A percentile compares a stretch with the other conserved stretches of the same genome.
phyloP scores from a whole-genome alignment of 768 basidiomycete species.

The Kondoa subrosea region DNA sequence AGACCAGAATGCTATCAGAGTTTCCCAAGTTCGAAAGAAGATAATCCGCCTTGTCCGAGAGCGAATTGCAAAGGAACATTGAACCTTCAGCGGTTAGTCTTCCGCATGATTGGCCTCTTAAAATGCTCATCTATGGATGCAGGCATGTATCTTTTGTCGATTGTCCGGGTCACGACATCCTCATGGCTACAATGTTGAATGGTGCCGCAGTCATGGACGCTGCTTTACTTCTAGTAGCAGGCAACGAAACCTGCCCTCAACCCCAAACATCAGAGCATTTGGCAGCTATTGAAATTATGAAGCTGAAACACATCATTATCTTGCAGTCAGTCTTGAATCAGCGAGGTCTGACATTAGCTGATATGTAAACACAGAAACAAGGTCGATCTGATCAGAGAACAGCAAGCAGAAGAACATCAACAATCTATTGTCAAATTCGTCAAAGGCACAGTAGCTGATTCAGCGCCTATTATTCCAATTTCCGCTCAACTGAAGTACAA shows the following conservation, averaged over 20 bases:
- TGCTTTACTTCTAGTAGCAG: conserved; percentile 82
- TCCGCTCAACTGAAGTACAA: conserved; percentile 98
- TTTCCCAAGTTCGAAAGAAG: conserved; percentile 85
- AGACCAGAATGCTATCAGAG: conserved; percentile 87
- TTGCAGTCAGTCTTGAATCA: conserved; percentile 40
- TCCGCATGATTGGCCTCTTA: background rate
- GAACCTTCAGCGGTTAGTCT: conserved; percentile 54
- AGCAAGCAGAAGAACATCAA: conserved; percentile 83
- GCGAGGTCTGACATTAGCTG: background rate
- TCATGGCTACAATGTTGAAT: conserved; percentile 99
- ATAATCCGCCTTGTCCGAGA: conserved; percentile 78
- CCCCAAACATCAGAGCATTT: conserved; percentile 97
- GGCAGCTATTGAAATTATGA: conserved; percentile 98
- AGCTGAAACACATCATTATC: conserved; percentile 91
- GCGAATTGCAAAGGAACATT: conserved; percentile 78
- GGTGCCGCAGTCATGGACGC: conserved; percentile 99
- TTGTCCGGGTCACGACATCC: conserved; percentile 73
- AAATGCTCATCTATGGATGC: background rate
- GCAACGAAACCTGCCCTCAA: conserved; percentile 96
- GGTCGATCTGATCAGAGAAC: conserved; percentile 92
- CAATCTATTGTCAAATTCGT: conserved; percentile 92
- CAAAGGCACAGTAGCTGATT: conserved; percentile 92
- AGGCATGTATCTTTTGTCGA: conserved; percentile 96
- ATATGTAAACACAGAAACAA: conserved; percentile 45
- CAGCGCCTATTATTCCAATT: conserved; percentile 94